Evolutionary conservation across 495 filamentous ascomycete genomes (phyloP).

Genomic region (Penicillium mononematosum): DNA sequence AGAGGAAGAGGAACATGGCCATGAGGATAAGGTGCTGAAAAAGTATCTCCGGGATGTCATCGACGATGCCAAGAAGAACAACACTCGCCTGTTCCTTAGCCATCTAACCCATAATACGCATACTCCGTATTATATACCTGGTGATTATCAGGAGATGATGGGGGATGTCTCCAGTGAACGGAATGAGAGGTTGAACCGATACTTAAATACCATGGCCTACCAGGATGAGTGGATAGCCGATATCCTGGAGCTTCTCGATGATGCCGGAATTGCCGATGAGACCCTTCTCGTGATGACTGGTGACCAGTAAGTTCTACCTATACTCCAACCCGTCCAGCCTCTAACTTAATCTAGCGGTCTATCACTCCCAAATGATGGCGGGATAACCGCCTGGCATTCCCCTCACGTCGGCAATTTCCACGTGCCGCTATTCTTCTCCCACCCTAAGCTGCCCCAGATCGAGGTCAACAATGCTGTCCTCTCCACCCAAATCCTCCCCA

Average conservation of each 20-base stretch:
- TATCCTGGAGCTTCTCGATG: slow-evolving; percentile 36
- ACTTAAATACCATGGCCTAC: slow-evolving; percentile 42
- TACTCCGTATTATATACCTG: slow-evolving; percentile 42
- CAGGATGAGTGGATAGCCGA: slow-evolving; percentile 40
- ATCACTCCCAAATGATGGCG: slow-evolving; percentile 34
- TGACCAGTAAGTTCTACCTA: slow-evolving; percentile 38
- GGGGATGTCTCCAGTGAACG: slow-evolving; percentile 18
- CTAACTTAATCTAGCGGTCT: slow-evolving; percentile 21
- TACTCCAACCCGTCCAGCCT: neutral
- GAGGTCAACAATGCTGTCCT: slow-evolving; percentile 33
- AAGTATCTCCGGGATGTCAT: slow-evolving; percentile 41
- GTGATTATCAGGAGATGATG: slow-evolving; percentile 35
- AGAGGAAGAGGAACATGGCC: slow-evolving; percentile 37
- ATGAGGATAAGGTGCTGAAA: slow-evolving; percentile 34
- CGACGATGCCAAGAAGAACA: slow-evolving; percentile 31
- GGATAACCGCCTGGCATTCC: slow-evolving; percentile 34
- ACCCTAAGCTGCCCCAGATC: slow-evolving; percentile 40
- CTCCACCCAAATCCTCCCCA: slow-evolving; percentile 40
- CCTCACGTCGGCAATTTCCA: slow-evolving; percentile 40
- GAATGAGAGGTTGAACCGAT: slow-evolving; percentile 39
- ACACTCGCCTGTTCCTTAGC: slow-evolving; percentile 40
- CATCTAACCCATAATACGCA: slow-evolving; percentile 45
- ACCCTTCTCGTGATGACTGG: slow-evolving; percentile 45
- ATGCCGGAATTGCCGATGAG: slow-evolving; percentile 40
- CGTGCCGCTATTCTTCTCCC: slow-evolving; percentile 41